Percentiles rank a stretch among this genome's conserved stretches.
Conservation (phyloP, 2,329 filamentous ascomycete genomes). For the Camillea tinctor region DNA sequence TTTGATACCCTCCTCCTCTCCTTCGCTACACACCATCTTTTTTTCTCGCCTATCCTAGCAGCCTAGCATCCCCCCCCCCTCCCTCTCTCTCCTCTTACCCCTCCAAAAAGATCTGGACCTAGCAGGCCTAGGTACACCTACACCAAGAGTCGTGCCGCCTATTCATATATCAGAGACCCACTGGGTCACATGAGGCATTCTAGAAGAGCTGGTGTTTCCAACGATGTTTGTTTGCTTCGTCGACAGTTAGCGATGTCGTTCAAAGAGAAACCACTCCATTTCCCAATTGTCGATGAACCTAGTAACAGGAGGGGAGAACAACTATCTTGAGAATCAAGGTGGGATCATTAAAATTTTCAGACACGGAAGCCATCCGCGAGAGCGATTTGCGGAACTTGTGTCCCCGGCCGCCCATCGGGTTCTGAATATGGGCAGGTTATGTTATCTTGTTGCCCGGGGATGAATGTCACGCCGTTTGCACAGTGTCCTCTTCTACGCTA, state of each 20-base stretch:
- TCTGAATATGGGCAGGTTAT: slow-evolving; percentile 5
- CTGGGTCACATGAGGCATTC: slow-evolving; percentile 35
- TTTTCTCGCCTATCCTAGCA: slow-evolving; percentile 13
- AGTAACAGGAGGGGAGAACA: slow-evolving; percentile 5
- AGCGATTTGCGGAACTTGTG: slow-evolving; percentile 18
- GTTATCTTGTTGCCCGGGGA: background rate
- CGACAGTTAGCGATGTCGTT: slow-evolving; percentile 12
- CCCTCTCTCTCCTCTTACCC: slow-evolving; percentile 32
- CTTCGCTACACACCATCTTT: slow-evolving; percentile 34
- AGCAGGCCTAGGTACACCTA: slow-evolving; percentile 10
- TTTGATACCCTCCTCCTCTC: slow-evolving; percentile 12
- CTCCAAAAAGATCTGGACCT: slow-evolving; percentile 31
- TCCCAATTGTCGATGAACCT: slow-evolving; percentile 8
- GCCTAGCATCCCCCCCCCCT: slow-evolving; percentile 8
- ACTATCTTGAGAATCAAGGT: slow-evolving; percentile 13
- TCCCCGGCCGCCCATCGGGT: slow-evolving; percentile 18
- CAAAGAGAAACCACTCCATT: slow-evolving; percentile 1
- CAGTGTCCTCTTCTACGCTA: background rate
- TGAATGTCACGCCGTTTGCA: slow-evolving; percentile 15
- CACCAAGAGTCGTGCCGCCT: slow-evolving; percentile 1
- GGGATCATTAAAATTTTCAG: slow-evolving; percentile 17
- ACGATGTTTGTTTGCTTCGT: slow-evolving; percentile 6
- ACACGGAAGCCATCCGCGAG: slow-evolving; percentile 24
- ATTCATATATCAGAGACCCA: slow-evolving; percentile 28
- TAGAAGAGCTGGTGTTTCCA: slow-evolving; percentile 16